These are phyloP conservation scores for Cladosporium velox DNA, from an alignment of 2,329 filamentous ascomycete species.

Conservation along the genomic window DNA sequence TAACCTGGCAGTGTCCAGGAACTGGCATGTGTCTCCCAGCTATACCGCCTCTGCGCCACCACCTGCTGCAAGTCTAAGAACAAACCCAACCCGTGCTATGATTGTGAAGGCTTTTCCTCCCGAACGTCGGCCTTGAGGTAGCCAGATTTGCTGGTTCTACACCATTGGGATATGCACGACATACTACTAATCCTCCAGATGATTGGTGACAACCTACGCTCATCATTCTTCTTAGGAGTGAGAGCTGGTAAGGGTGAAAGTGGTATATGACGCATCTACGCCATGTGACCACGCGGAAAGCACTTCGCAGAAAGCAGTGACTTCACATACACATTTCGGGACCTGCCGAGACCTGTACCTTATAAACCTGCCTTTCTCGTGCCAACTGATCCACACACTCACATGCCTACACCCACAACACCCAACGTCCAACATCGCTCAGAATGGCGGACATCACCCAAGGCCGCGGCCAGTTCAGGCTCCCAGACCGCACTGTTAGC, in stretches of 20 bases:
- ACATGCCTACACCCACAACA: no score
- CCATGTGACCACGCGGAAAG: background rate
- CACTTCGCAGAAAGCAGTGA: background rate
- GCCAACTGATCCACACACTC: background rate
- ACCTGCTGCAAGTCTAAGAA: background rate
- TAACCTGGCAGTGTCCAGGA: background rate
- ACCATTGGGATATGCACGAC: background rate
- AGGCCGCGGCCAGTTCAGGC: no score
- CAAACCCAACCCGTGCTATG: background rate
- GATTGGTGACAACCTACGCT: background rate
- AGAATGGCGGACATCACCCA: no score
- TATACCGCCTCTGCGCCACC: background rate
- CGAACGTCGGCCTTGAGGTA: background rate
- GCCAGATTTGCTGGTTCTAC: background rate
- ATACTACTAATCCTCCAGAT: background rate
- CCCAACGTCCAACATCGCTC: no score
- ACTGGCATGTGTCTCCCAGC: background rate
- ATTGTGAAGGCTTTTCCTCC: background rate
- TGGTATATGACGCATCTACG: background rate
- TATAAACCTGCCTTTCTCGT: background rate
- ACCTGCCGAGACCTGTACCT: background rate
- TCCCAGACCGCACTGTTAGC: no score
- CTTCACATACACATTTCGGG: background rate
- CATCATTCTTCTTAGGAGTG: background rate
- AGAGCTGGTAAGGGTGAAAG: background rate